Conservation (phyloP, 2,329 filamentous ascomycete species). For the Penicillium expansum region DNA sequence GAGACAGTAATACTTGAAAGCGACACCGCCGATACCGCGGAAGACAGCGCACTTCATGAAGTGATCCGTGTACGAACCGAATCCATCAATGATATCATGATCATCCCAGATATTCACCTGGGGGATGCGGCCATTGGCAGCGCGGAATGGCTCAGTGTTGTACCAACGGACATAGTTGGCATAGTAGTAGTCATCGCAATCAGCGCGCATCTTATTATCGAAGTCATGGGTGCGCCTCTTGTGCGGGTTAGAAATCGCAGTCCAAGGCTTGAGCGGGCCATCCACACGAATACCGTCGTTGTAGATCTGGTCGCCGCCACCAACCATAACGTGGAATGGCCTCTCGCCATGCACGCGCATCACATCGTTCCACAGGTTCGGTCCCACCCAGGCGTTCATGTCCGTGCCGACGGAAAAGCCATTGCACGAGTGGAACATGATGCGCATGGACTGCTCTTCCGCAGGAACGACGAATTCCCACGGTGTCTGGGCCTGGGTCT, state of each 20-base stretch:
- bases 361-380: slow-evolving; percentile 64
- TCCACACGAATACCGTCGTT: slow-evolving; percentile 77
- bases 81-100: slow-evolving; percentile 65
- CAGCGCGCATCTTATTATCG: slow-evolving; percentile 60
- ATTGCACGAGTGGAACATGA: slow-evolving; percentile 69
- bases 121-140: slow-evolving; percentile 60
- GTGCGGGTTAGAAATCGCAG: slow-evolving; percentile 58
- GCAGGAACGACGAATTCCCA: slow-evolving; percentile 58
- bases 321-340: slow-evolving; percentile 71
- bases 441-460: slow-evolving; percentile 62
- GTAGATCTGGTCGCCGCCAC: slow-evolving; percentile 85
- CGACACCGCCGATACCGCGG: slow-evolving; percentile 60
- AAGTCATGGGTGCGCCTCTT: slow-evolving; percentile 62
- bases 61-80: slow-evolving; percentile 64
- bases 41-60: slow-evolving; percentile 67
- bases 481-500: slow-evolving; percentile 53
- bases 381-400: slow-evolving; percentile 60
- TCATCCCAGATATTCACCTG: slow-evolving; percentile 67
- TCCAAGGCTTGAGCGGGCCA: slow-evolving; percentile 71
- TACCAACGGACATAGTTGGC: slow-evolving; percentile 66
- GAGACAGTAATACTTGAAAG: slow-evolving; percentile 61
- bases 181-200: slow-evolving; percentile 62
- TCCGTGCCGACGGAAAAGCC: slow-evolving; percentile 66
- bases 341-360: slow-evolving; percentile 57
- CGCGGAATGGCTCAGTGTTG: slow-evolving; percentile 61